Evolutionary conservation across 345 rosid species (phyloP).

Genomic region (Citrus maxima): DNA sequence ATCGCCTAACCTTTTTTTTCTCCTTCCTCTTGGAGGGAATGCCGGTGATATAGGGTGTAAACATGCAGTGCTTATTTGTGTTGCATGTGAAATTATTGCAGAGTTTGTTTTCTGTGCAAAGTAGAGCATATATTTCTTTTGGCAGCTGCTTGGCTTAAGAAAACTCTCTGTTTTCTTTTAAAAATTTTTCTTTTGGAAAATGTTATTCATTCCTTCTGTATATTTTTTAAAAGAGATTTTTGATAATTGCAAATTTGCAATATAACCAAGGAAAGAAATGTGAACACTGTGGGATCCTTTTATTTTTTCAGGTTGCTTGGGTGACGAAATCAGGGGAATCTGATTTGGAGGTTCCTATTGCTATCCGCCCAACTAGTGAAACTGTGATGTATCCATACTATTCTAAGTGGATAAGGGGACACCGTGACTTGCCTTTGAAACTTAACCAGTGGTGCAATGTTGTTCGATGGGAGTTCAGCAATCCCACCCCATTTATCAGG

Average conservation of each 20-base stretch:
- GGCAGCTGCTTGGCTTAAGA: too few relatives aligned
- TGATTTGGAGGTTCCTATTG: constrained; percentile 88
- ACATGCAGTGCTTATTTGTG: not conserved
- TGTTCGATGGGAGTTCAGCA: constrained; percentile 98
- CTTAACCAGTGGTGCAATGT: constrained; percentile 99
- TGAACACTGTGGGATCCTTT: not conserved
- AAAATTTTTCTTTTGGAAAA: not conserved
- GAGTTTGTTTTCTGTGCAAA: not conserved
- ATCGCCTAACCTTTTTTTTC: not conserved
- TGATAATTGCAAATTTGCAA: not conserved
- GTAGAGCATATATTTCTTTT: not conserved
- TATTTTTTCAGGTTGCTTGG: constrained; percentile 82
- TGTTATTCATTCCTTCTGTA: not conserved
- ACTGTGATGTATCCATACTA: constrained; percentile 97
- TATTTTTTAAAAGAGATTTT: not conserved
- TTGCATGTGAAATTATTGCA: not conserved
- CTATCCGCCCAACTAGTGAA: constrained; percentile 98
- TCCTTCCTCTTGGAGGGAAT: not conserved
- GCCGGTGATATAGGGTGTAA: not conserved
- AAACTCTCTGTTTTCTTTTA: too few relatives aligned
- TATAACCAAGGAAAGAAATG: not conserved
- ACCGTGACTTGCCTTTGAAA: constrained; percentile 91
- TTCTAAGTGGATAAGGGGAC: constrained; percentile 98
- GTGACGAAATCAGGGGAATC: constrained; percentile 90
- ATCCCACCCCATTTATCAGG: constrained; percentile 99